Evolutionary conservation across 2,329 filamentous ascomycete species (phyloP), one percentile per base, ranked within the genome.

Genomic region (Emergomyces pasteurianus): DNA sequence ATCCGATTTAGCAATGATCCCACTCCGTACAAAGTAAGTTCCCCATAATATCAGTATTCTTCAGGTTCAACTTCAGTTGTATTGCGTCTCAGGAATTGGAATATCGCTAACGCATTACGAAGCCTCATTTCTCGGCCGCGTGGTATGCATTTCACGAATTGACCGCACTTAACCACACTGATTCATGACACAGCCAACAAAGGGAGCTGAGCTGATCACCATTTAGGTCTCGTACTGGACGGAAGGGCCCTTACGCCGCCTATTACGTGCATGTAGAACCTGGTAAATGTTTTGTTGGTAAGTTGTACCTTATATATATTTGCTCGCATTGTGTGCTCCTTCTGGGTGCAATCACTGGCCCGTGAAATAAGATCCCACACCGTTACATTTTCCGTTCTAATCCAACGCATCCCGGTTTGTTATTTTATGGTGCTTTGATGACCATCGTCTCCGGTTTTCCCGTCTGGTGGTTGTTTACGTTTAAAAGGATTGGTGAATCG

Each of bases 221-320:
- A 71, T 58, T 58, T 56, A 83, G 81, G 84, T 94, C 89, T 61
- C 86, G 91, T 23, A 95, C 90, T 0, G 91, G 91, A 23, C 83
- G 88, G 60, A 95, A 96, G 74, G 90, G 90, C 0, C 86, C 88
- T 10, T 95, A 94, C 73, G 91, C 91, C 7, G 87, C 85, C 70
- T 96, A 96, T 76, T 96, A 95, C 75, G 76, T 96, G 23, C 90
- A 95, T 72, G 81, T 89, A 65, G 84, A 92, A 71, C 90, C 91
- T 12, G 78, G 77, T 28, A 77, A 81, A 58, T 87, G 84, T 70
- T 88, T 92, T 67, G 78, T 95, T 49, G 91, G 84, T 86, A 77
- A 76, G 82, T 80, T 52, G 60, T 53, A 36, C 28, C 18, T 23
- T n/a, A 28, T 21, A 8, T 10, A 8, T n/a, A n/a, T 3, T 23